Conservation (phyloP, 2,329 filamentous ascomycete species). For the Fusarium sp. region DNA sequence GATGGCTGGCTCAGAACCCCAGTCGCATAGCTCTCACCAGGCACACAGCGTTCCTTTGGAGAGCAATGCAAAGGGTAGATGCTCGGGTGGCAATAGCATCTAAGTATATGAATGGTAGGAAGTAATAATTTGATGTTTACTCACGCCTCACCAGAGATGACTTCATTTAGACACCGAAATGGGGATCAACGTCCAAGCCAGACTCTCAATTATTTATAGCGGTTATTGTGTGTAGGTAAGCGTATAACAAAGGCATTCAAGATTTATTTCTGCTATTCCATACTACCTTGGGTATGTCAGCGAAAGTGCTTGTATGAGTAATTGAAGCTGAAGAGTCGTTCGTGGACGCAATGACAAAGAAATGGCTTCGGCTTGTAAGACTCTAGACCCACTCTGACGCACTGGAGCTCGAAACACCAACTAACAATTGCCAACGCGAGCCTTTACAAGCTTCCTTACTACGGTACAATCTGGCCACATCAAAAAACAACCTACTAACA, state of each 20-base stretch:
- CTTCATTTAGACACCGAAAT: neutral
- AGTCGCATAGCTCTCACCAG: neutral
- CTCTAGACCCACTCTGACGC: slow-evolving; percentile 43
- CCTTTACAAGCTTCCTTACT: slow-evolving; percentile 6
- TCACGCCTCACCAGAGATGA: slow-evolving; percentile 4
- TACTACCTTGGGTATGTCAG: neutral
- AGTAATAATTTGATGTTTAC: neutral
- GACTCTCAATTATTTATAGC: neutral
- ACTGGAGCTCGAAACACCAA: slow-evolving; percentile 33
- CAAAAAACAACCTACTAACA: slow-evolving; percentile 6
- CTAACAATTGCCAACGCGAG: slow-evolving; percentile 24
- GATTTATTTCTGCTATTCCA: neutral
- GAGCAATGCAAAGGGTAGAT: neutral
- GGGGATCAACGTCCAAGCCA: neutral
- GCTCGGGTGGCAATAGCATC: neutral
- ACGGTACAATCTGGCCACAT: slow-evolving; percentile 37
- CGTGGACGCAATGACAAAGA: neutral
- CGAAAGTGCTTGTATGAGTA: neutral
- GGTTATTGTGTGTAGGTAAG: neutral
- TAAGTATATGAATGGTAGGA: neutral
- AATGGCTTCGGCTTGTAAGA: slow-evolving; percentile 1
- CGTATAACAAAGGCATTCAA: neutral
- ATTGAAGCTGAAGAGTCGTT: neutral
- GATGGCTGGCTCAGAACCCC: slow-evolving; percentile 13
- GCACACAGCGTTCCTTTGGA: neutral